phyloP scores from a whole-genome alignment of 768 basidiomycete species.

The Lactarius vividus region DNA sequence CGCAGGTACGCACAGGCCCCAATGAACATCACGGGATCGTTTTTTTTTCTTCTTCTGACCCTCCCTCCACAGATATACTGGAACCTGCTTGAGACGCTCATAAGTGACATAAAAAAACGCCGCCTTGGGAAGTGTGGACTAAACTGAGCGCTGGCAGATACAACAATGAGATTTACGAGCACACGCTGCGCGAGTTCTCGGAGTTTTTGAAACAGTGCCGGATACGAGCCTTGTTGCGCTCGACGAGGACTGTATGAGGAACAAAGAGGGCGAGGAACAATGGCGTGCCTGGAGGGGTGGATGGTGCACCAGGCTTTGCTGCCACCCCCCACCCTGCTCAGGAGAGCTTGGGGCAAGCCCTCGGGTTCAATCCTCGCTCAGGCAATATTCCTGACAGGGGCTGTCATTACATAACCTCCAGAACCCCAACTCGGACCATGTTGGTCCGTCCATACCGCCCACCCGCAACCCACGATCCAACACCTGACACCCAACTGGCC shows the following conservation, averaged over 20 bases:
- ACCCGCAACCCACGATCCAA: too few relatives aligned
- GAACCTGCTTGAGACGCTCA: slow-evolving; percentile 83
- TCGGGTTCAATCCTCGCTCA: too few relatives aligned
- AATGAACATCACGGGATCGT: not conserved
- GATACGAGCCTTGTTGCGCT: slow-evolving; percentile 50
- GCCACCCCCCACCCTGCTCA: too few relatives aligned
- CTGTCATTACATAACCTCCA: too few relatives aligned
- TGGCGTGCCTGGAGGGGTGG: too few relatives aligned
- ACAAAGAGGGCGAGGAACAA: too few relatives aligned
- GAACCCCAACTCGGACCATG: too few relatives aligned
- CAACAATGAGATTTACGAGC: slow-evolving; percentile 89
- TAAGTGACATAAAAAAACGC: slow-evolving; percentile 51
- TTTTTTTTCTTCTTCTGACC: slow-evolving; percentile 7
- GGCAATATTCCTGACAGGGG: too few relatives aligned
- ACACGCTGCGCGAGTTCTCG: slow-evolving; percentile 76
- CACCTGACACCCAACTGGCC: too few relatives aligned
- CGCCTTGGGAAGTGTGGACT: not conserved
- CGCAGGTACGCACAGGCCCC: slow-evolving; percentile 55
- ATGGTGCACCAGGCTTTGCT: too few relatives aligned
- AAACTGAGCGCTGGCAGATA: slow-evolving; percentile 34
- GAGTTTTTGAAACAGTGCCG: slow-evolving; percentile 50
- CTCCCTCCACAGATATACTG: slow-evolving; percentile 73
- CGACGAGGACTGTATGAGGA: slow-evolving; percentile 93
- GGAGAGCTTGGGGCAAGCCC: too few relatives aligned
- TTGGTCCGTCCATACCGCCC: too few relatives aligned